Evolutionary conservation across 2,329 filamentous ascomycete genomes (phyloP), one percentile per base, ranked within the genome.

Genomic region (Fusarium pseudonygamai): DNA sequence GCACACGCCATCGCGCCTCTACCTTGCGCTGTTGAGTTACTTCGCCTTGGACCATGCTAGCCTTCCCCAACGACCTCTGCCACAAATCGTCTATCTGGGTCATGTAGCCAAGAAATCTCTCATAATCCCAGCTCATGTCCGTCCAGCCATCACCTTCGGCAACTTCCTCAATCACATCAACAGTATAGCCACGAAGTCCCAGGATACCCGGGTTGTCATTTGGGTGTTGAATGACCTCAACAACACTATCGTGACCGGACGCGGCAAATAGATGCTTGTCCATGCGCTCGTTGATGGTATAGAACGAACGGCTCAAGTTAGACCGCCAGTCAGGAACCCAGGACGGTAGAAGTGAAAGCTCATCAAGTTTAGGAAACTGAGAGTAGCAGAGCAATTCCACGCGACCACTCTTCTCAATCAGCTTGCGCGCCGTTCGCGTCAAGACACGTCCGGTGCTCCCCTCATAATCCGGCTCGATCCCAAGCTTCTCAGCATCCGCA

Each of bases 291-390:
- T 40, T 63, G 5, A 65, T 37, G 1, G n/a, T 53, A 1, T 65
- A 65, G 34, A 46, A 65, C 1, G 62, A 63, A 1, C 18, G n/a
- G 0, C 34, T 9, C 0, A 65, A 7, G 1, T 63, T 53, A 0
- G 62, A 63, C 10, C 58, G 39, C 62, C 62, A 65, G 16, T 65
- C 62, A 4, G 62, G 62, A 8, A 63, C 62, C 62, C 62, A 65
- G 0, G 62, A 53, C 0, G 58, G 58, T 5, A 65, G 6, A 2
- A 2, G 3, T 3, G 20, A 11, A 22, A 65, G 26, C 1, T n/a
- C 32, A 0, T 11, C 26, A 0, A 34, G 16, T 7, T 53, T 65
- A 0, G 46, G 58, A 7, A 63, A 46, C 6, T 63, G 62, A 3
- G 62, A 65, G 20, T 47, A 65, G 5, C 10, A 53, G 3, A 65